These are phyloP conservation scores for Mrakia blollopis DNA, from an alignment of 768 basidiomycete species.

Conservation along the genomic window DNA sequence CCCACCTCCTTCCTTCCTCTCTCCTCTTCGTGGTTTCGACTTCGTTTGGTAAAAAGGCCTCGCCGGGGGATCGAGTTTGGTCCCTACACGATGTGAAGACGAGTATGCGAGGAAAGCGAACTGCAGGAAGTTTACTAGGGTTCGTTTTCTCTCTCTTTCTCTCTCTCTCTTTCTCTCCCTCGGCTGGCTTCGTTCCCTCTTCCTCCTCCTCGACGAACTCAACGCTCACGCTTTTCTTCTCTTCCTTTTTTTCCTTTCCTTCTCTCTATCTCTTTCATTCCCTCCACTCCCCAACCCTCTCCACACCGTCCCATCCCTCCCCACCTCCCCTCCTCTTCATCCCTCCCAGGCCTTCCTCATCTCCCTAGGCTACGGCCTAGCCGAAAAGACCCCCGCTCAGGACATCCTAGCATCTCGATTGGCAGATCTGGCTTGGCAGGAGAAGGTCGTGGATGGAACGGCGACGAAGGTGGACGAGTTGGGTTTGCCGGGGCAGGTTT, in stretches of 20 bases:
- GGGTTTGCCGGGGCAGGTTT: too few species aligned
- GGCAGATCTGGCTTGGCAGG: neutral
- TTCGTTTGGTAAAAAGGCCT: too few species aligned
- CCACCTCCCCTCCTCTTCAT: too few species aligned
- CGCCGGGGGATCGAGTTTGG: too few species aligned
- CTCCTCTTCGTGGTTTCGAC: neutral
- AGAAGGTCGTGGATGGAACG: neutral
- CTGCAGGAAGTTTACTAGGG: too few species aligned
- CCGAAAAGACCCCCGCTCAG: neutral
- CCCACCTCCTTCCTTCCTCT: neutral
- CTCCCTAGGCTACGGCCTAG: neutral
- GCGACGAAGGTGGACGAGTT: neutral
- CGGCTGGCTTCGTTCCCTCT: neutral
- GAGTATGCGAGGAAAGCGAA: too few species aligned
- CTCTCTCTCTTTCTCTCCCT: neutral
- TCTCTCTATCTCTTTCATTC: too few species aligned
- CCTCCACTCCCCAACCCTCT: too few species aligned
- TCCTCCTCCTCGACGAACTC: neutral
- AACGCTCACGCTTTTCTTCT: too few species aligned
- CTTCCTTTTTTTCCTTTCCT: too few species aligned
- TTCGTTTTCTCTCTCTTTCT: neutral
- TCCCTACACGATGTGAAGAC: too few species aligned
- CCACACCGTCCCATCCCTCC: too few species aligned
- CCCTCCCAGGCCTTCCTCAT: neutral
- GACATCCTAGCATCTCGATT: neutral